Evolutionary conservation across 108 stramenopile genomes (phyloP), one percentile per base, ranked within the genome.

Genomic region (Bacterosira constricta): DNA sequence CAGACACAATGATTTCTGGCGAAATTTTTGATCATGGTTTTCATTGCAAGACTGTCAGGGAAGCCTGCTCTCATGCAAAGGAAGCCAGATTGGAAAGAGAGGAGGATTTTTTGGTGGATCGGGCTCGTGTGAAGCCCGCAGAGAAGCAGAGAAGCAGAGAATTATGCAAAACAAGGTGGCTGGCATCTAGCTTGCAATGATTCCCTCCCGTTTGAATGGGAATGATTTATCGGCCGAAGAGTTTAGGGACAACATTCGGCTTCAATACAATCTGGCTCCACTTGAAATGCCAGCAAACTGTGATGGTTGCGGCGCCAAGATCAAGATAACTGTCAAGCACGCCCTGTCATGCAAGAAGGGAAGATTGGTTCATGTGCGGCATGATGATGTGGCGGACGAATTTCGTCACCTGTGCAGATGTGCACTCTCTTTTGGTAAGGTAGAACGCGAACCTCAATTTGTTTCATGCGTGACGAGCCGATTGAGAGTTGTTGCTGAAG

Each of bases 211-310:
- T n/a, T 52, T 52, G 51, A 71, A 71, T 50, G 66, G 66, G 11
- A 65, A 66, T 6, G 56, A 59, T 17, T 29, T 68, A 2, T 75
- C 66, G 12, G 32, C 45, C 3, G 66, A 59, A 10, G 66, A 75
- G 50, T 75, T 64, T 20, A 12, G 74, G 2, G 74, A 68, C 27
- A 53, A 53, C 39, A 17, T 67, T n/a, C 66, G 66, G 53, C 54
- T 75, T n/a, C 63, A 56, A 12, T 47, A 38, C 27, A 66, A 57
- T 6, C 18, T 66, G 9, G 21, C 27, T 4, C 51, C 51, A 30
- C 29, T 52, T 3, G 7, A 30, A 2, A 52, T 52, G 51, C 51
- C 51, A 3, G 26, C 23, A 3, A 13, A 23, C 27, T 71, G 70
- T 25, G 46, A 71, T 37, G 59, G 70, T 26, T 71, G 70, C 59